A percentile compares a stretch with the other conserved stretches of the same genome.
Evolutionary conservation across 805 yeast species (phyloP).

Genomic region (Ogataea pilisensis): DNA sequence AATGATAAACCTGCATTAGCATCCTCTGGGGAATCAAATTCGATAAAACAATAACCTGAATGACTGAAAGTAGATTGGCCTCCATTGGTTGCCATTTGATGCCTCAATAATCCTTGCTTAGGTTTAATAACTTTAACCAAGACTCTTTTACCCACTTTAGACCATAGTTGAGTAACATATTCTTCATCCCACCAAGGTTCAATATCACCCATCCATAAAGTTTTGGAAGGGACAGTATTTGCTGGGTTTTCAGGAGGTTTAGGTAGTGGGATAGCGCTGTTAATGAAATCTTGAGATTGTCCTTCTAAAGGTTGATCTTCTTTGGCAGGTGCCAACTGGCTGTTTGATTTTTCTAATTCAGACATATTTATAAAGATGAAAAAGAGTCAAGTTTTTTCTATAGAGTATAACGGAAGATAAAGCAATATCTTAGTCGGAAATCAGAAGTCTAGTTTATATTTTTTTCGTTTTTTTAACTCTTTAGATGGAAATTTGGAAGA

Average conservation of each 20-base stretch:
- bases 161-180: constrained; percentile 58
- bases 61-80: constrained; percentile 28
- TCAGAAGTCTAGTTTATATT: too few species aligned
- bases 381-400: background rate
- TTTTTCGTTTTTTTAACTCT: too few species aligned
- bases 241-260: constrained; percentile 51
- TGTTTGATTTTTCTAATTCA: constrained; percentile 10
- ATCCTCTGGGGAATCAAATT: constrained; percentile 62
- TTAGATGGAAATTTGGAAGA: too few species aligned
- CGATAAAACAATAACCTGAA: constrained; percentile 74
- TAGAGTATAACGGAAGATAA: background rate
- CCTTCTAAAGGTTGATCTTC: constrained; percentile 6
- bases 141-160: constrained; percentile 49
- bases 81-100: constrained; percentile 27
- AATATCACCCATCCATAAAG: constrained; percentile 86
- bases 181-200: constrained; percentile 76
- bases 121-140: constrained; percentile 62
- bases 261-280: constrained; percentile 37
- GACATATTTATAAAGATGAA: constrained; percentile 7
- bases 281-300: constrained; percentile 16
- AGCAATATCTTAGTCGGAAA: too few species aligned
- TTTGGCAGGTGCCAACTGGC: constrained; percentile 5
- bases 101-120: constrained; percentile 33
- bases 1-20: constrained; percentile 65
- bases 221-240: constrained; percentile 54